Evolutionary conservation across 106 monocot species (phyloP), one percentile per base, ranked within the genome.

Genomic region (Triglochin maritima): DNA sequence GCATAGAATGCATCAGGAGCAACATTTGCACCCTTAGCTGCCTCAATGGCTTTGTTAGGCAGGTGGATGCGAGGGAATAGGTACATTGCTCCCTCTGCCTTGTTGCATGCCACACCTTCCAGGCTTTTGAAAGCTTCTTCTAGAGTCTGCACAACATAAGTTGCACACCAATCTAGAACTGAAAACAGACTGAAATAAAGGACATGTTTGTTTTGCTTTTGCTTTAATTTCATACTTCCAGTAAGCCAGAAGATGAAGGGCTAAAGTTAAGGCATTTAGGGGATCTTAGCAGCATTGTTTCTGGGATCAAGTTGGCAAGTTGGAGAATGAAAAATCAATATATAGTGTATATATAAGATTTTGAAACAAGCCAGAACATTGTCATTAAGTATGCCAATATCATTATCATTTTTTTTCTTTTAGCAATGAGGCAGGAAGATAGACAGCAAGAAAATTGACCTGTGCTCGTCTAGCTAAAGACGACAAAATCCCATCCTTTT

Each of bases 1-100:
- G 85, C 90, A 65, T 95, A 95, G 76, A 90, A 87, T 52, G 83
- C 76, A 69, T 95, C 94, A 2, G 94, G 81, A 14, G 82, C 82
- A 44, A 70, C 50, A 0, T 87, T 87, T 42, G 49, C 83, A 47
- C 77, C 83, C 64, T 76, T 79, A 15, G 94, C 90, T 46, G 94
- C 90, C 59, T 85, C 83, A 48, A 95, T 81, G 4, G 94, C 90
- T 79, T 85, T 90, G 12, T 72, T 63, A 42, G 94, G 90, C 6
- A 95, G 73, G 59, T 48, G 71, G 55, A 95, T 64, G 6, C 79
- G 81, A 4, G 94, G 94, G 73, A 95, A 95, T n/a, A 95, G 85
- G 64, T 95, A 95, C 94, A 95, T 95, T 43, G 94, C 94, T 73
- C 94, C 94, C 68, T 95, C 94, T 0, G 94, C 81, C 54, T 85